Base-by-base conservation (phyloP, 192 early-diverging fungal species). In the Entomortierella parvispora region DNA sequence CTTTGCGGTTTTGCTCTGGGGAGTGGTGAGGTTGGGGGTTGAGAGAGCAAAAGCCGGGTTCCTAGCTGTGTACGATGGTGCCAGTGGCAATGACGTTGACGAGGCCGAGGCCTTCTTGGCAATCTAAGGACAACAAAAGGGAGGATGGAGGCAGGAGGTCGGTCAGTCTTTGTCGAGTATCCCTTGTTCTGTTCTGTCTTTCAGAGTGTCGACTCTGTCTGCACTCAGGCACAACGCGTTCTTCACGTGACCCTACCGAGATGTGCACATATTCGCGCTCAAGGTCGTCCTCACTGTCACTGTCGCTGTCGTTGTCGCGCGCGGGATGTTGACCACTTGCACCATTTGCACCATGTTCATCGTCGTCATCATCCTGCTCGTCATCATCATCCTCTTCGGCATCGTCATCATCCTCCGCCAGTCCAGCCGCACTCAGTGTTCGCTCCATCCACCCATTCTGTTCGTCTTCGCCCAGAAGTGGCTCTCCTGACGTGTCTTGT, bases 371-470 rank as follows among this genome's bases (percentile, higher is more conserved):
- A 23, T 52, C 31, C 37, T 37, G 49, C 22, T 25, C 10, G 7
- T 4, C 4, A n/a, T 15, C 31, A 37, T 40, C 5, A 40, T 5
- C 5, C 37, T 40, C 37, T 5, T 40, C 37, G 12, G 23, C 33
- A 18, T 50, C 68, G 44, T 71, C 62, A 37, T 66, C 70, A 28
- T 61, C 58, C 0, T 74, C 71, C 20, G 34, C 47, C 25, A 75
- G 37, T 22, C 71, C 71, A 22, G 71, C 71, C 1, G 71, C 71
- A 40, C 43, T 45, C 7, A 75, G 58, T 0, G 71, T 75, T 17
- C 48, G 57, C 18, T 75, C 71, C 62, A 75, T 75, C 71, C 71
- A 75, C 32, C 71, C 71, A 6, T 61, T 65, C 42, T 75, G 62
- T 32, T 75, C 71, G n/a, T 75, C 71, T 48, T 56, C 58, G 12